A percentile compares a stretch with the other conserved stretches of the same genome.
These are phyloP conservation scores for Entamoeba nuttalli DNA, from an alignment of 208 protist species.

Conservation along the genomic window DNA sequence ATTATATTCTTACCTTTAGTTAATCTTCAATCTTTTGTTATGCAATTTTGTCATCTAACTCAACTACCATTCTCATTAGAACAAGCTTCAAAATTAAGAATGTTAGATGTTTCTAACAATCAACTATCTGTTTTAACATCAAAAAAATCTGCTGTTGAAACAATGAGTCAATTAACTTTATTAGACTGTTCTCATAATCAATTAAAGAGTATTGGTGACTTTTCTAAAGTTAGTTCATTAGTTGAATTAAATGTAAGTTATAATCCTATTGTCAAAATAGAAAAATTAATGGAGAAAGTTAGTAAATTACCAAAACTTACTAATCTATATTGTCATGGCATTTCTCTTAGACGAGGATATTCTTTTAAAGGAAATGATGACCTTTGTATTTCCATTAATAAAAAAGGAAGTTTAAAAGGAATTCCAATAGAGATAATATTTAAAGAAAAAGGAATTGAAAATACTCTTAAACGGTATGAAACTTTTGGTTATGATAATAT, in stretches of 20 bases:
- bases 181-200: too few species aligned
- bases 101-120: not conserved
- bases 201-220: too few species aligned
- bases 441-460: not conserved
- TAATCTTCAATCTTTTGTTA: not conserved
- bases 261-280: not conserved
- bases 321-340: not conserved
- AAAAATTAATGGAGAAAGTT: not conserved
- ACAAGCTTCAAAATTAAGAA: not conserved
- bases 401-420: not conserved
- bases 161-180: too few species aligned
- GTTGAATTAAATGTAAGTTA: not conserved
- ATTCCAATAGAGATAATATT: not conserved
- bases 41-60: not conserved
- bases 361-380: not conserved
- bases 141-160: too few species aligned
- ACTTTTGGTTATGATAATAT: too few species aligned
- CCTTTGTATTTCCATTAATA: too few species aligned
- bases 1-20: not conserved
- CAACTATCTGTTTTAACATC: too few species aligned
- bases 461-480: not conserved
- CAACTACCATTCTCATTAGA: not conserved
- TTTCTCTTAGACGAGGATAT: not conserved
- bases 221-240: not conserved
- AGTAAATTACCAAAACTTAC: not conserved